Conservation (phyloP, 2,329 filamentous ascomycete genomes). For the Periglandula ipomoeae region DNA sequence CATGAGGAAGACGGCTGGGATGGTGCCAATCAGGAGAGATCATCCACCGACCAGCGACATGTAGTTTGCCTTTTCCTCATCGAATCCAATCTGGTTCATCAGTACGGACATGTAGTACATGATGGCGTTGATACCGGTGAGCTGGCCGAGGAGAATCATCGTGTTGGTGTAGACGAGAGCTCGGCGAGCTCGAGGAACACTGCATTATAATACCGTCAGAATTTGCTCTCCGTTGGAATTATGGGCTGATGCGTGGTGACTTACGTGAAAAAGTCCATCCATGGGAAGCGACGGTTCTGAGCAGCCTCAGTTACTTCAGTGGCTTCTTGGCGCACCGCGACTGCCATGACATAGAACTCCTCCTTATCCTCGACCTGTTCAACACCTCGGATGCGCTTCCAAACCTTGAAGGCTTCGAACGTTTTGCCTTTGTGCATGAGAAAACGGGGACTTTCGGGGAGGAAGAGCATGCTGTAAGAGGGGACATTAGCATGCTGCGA, state of each 20-base stretch:
- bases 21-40: slow-evolving; percentile 55
- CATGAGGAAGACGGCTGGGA: slow-evolving; percentile 62
- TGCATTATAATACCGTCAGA: slow-evolving; percentile 2
- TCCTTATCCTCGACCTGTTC: slow-evolving; percentile 47
- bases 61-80: slow-evolving; percentile 53
- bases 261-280: slow-evolving; percentile 63
- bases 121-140: slow-evolving; percentile 62
- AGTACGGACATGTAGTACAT: slow-evolving; percentile 65
- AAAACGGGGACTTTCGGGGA: slow-evolving; percentile 60
- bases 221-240: background rate
- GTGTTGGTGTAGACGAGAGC: slow-evolving; percentile 59
- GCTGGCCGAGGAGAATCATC: slow-evolving; percentile 61
- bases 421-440: slow-evolving; percentile 55
- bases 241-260: slow-evolving; percentile 1
- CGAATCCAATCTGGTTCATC: slow-evolving; percentile 60
- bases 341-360: slow-evolving; percentile 65
- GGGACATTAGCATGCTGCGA: background rate
- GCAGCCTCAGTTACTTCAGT: slow-evolving; percentile 40
- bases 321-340: slow-evolving; percentile 49
- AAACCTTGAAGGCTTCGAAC: slow-evolving; percentile 47
- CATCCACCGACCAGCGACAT: slow-evolving; percentile 68
- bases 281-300: slow-evolving; percentile 50
- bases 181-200: slow-evolving; percentile 53
- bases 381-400: slow-evolving; percentile 62
- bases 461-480: slow-evolving; percentile 55